Conservation (phyloP, 139 green algal species). For the Chlamydomonas eustigma region DNA sequence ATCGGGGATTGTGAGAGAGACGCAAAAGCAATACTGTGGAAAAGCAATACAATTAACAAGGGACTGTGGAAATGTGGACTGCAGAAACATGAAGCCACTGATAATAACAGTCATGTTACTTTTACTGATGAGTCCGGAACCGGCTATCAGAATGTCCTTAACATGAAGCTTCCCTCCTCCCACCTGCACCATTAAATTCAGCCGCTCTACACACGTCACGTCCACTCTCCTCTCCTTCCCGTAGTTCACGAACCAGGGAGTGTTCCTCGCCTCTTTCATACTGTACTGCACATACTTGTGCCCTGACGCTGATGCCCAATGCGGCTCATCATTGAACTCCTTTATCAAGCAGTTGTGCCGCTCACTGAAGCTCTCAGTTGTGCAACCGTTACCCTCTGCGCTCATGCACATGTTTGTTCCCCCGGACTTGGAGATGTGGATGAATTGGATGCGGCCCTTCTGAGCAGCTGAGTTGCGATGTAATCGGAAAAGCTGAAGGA, state of each 20-base stretch:
- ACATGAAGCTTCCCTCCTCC: not conserved
- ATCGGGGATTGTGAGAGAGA: too few species aligned
- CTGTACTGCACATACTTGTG: slow-evolving; percentile 12
- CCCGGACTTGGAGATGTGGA: slow-evolving; percentile 42
- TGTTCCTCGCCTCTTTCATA: not conserved
- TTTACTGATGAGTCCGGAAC: too few species aligned
- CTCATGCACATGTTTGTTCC: slow-evolving; percentile 39
- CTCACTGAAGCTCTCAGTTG: slow-evolving; percentile 25
- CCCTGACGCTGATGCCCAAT: not conserved
- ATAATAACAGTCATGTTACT: too few species aligned
- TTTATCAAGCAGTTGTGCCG: slow-evolving; percentile 35
- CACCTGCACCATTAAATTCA: not conserved
- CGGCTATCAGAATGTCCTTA: too few species aligned
- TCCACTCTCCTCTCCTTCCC: slow-evolving; percentile 1
- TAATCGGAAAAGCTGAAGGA: slow-evolving; percentile 33
- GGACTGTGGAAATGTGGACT: too few species aligned
- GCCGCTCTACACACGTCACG: not conserved
- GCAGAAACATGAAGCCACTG: too few species aligned
- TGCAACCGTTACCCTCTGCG: slow-evolving; percentile 31
- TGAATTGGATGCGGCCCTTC: slow-evolving; percentile 32
- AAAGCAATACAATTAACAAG: too few species aligned
- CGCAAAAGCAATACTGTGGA: too few species aligned
- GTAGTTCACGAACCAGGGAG: slow-evolving; percentile 7
- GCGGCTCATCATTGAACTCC: slow-evolving; percentile 20
- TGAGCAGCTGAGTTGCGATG: slow-evolving; percentile 20